Conservation (phyloP, 257 asterid genomes). For the Nyctanthes arbortristis region DNA sequence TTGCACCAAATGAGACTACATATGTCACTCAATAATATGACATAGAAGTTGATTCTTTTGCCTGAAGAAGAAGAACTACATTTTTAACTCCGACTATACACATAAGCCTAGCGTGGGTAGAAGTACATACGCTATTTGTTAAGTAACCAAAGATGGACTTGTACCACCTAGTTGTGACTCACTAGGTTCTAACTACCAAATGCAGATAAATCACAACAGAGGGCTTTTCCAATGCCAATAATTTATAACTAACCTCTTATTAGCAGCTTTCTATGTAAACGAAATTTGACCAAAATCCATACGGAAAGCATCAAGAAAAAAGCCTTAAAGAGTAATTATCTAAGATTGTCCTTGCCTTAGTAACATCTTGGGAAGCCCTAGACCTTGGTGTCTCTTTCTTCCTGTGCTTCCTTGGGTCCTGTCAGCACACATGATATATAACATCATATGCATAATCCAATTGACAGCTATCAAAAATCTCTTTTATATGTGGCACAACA, state of each 20-base stretch:
- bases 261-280: neutral
- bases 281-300: neutral
- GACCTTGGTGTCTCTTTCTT: slow-evolving; percentile 64
- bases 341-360: slow-evolving; percentile 50
- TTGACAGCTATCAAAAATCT: slow-evolving; percentile 12
- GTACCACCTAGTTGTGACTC: neutral
- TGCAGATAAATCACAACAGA: neutral
- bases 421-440: slow-evolving; percentile 27
- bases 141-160: neutral
- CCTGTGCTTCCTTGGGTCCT: slow-evolving; percentile 74
- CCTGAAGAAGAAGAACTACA: neutral
- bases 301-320: slow-evolving; percentile 15
- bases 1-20: neutral
- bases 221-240: neutral
- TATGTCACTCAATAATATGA: neutral
- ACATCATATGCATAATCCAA: slow-evolving; percentile 12
- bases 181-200: neutral
- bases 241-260: neutral
- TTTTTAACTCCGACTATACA: neutral
- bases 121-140: neutral
- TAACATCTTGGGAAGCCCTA: slow-evolving; percentile 51
- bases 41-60: neutral
- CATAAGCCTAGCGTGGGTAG: neutral
- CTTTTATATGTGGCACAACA: neutral
- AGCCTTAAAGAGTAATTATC: slow-evolving; percentile 12